Evolutionary conservation across 202 grass and related monocot species (phyloP).

Genomic region (Hordeum pubiflorum): DNA sequence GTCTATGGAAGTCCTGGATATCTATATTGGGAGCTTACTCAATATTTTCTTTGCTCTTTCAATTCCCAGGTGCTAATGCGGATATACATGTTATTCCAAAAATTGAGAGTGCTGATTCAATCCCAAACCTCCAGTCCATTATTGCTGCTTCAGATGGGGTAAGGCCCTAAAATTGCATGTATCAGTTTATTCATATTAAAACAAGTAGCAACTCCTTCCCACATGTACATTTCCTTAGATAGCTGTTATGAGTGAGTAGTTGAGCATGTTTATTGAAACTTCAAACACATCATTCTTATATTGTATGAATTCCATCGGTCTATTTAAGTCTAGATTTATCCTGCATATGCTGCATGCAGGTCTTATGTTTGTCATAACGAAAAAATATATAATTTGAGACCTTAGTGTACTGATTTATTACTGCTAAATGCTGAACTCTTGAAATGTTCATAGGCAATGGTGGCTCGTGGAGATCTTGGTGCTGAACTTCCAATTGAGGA

Average conservation of each 20-base stretch:
- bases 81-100: conserved; percentile 89
- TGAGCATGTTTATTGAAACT: not conserved
- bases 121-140: conserved; percentile 91
- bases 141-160: conserved; percentile 99
- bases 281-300: not conserved
- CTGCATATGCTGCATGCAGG: not conserved
- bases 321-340: not conserved
- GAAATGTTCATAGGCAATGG: conserved; percentile 80
- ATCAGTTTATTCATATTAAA: not conserved
- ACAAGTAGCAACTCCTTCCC: not conserved
- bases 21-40: conserved; percentile 7
- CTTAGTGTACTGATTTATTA: conserved; percentile 6
- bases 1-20: conserved; percentile 14
- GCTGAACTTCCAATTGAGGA: conserved; percentile 99
- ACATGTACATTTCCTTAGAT: not conserved
- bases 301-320: not conserved
- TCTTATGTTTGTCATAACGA: not conserved
- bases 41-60: conserved; percentile 17
- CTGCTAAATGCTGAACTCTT: conserved; percentile 29
- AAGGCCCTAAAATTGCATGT: conserved; percentile 16
- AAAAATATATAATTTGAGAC: not conserved
- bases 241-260: not conserved
- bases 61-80: conserved; percentile 62
- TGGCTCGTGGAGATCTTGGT: conserved; percentile 92
- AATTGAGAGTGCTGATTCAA: conserved; percentile 98